Conservation (phyloP, 2,329 filamentous ascomycete genomes). For the Pseudogymnoascus sp. region DNA sequence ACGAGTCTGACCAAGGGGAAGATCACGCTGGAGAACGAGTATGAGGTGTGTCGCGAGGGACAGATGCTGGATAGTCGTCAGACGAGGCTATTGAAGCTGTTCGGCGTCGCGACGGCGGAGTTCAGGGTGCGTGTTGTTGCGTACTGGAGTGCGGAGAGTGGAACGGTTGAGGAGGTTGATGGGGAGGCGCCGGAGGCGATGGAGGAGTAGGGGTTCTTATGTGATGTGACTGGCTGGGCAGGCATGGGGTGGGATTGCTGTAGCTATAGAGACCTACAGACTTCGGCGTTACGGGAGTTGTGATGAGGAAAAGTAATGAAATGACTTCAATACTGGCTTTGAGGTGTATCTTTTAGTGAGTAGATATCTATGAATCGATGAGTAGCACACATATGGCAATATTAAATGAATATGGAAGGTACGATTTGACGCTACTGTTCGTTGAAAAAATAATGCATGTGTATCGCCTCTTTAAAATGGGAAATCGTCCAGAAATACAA, state of each 20-base stretch:
- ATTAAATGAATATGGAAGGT: not conserved
- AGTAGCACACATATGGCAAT: not conserved
- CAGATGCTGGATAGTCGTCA: conserved; percentile 82
- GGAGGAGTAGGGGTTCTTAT: conserved; percentile 31
- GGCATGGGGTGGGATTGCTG: not conserved
- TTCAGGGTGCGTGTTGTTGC: conserved; percentile 78
- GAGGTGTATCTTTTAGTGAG: not conserved
- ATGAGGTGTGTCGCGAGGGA: conserved; percentile 69
- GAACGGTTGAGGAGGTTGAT: conserved; percentile 51
- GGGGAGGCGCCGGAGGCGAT: conserved; percentile 28
- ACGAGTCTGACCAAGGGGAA: conserved; percentile 83
- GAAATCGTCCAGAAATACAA: not conserved
- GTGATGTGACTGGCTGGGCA: not conserved
- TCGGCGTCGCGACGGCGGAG: conserved; percentile 82
- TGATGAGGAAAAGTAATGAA: conserved; percentile 2
- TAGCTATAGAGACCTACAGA: conserved; percentile 5
- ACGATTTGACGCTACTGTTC: not conserved
- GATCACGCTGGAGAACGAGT: conserved; percentile 57
- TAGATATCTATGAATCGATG: not conserved
- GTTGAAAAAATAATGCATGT: not conserved
- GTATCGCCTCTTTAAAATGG: not conserved
- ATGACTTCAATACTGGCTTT: not conserved
- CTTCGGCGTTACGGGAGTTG: conserved; percentile 4
- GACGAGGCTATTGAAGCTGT: conserved; percentile 88
- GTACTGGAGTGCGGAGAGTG: conserved; percentile 56